phyloP scores from a whole-genome alignment of 495 filamentous ascomycete species.

The Parathielavia hyrcaniae region DNA sequence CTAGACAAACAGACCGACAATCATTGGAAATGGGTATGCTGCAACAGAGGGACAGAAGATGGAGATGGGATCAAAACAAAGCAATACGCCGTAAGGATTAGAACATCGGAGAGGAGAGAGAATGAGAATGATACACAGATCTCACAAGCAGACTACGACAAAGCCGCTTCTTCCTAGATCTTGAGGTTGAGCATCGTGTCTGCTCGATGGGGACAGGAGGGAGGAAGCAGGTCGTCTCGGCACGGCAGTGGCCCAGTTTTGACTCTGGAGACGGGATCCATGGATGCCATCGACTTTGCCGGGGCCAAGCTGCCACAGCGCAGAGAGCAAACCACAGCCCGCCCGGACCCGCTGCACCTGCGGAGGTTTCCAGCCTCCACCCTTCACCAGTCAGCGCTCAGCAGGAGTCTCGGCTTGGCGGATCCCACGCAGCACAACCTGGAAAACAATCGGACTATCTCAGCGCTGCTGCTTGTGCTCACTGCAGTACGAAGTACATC shows the following conservation, averaged over 20 bases:
- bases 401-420: slow-evolving; percentile 2
- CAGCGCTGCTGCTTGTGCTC: background rate
- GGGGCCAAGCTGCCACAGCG: background rate
- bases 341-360: slow-evolving; percentile 3
- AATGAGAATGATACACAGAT: slow-evolving; percentile 28
- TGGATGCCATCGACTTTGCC: slow-evolving; percentile 18
- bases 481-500: too few species aligned
- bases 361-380: slow-evolving; percentile 5
- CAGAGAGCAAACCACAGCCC: slow-evolving; percentile 7
- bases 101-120: slow-evolving; percentile 16
- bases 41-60: slow-evolving; percentile 7
- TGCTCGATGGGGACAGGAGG: slow-evolving; percentile 40
- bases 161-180: slow-evolving; percentile 47
- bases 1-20: slow-evolving; percentile 32
- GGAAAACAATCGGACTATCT: too few species aligned
- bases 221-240: slow-evolving; percentile 31
- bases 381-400: slow-evolving; percentile 5
- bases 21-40: slow-evolving; percentile 22
- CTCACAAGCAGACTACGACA: slow-evolving; percentile 43
- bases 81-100: background rate
- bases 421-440: background rate
- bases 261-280: slow-evolving; percentile 27
- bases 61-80: background rate
- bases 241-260: slow-evolving; percentile 40
- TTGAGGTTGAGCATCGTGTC: slow-evolving; percentile 44